Evolutionary conservation across 352 stramenopile genomes (phyloP).

Genomic region (Globisporangium nagaii): DNA sequence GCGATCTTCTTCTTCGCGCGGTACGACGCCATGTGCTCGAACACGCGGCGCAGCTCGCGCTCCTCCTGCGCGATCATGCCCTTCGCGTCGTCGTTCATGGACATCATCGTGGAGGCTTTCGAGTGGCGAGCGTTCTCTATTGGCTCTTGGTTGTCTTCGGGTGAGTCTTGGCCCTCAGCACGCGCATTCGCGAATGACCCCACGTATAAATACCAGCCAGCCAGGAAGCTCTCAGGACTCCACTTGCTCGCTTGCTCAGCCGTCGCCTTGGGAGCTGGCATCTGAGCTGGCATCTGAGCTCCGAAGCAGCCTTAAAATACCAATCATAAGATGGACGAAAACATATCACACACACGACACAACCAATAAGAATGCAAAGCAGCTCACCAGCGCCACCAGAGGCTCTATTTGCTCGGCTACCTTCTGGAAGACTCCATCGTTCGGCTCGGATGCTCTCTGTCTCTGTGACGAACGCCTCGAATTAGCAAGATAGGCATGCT

Average conservation of each 20-base stretch:
- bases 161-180: neutral
- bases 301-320: no score
- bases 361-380: no score
- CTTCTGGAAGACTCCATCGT: no score
- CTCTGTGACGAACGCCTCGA: no score
- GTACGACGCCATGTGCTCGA: constrained; percentile 91
- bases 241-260: neutral
- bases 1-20: constrained; percentile 78
- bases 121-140: neutral
- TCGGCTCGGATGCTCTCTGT: no score
- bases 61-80: constrained; percentile 93
- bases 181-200: constrained; percentile 3
- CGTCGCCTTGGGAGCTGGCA: no score
- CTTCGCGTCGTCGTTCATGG: constrained; percentile 63
- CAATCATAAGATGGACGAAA: no score
- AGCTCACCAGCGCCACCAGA: no score
- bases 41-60: constrained; percentile 93
- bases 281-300: no score
- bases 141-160: neutral
- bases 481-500: constrained; percentile 4
- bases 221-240: neutral
- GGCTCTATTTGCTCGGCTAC: no score
- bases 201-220: neutral
- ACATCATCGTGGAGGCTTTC: constrained; percentile 47
- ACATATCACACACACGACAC: no score